Base-by-base conservation (phyloP, 768 basidiomycete species). In the Gloeopeniophorella convolvens region DNA sequence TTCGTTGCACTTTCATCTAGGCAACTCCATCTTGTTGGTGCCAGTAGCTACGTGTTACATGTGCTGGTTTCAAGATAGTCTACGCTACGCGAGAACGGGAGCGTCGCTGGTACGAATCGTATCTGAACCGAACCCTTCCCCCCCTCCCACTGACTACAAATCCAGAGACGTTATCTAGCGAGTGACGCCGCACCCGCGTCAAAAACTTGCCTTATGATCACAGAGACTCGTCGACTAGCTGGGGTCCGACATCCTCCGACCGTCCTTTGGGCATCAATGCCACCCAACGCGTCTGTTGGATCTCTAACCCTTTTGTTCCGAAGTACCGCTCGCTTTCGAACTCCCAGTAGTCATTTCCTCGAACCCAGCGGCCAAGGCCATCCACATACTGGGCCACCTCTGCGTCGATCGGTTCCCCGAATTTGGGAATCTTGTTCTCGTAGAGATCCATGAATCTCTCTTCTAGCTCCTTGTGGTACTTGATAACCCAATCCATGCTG, bases 311-410 rank as follows among this genome's bases (percentile, higher is more conserved):
- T 24, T 39, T 53, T 16, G 21, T 56, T 0, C 66, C 67, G 39
- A 66, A 68, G 58, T 66, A 68, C n/a, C 67, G 40, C 34, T 52
- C 50, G 12, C 57, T 56, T 45, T 67, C 66, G 55, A 64, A 67
- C 36, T 56, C 60, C 67, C 67, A 68, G 36, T 51, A 58, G 23
- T 59, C 55, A 23, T 57, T 50, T n/a, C 39, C 51, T n/a, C 62
- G 58, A 8, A 59, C 57, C 63, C 61, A 65, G 49, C 59, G 62
- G 26, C 48, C 65, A 9, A 65, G 30, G 8, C 59, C 54, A 4
- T 59, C 39, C 31, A 67, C 35, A 50, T 67, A 68, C 39, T 39
- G 41, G 30, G 45, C 39, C n/a, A 68, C 35, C 41, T 63, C 50
- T 1, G 21, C 31, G 47, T 69, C 64, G 32, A 66, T 31, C 16